These are phyloP conservation scores for Cercospora sesami DNA, from an alignment of 2,329 filamentous ascomycete species.

Conservation along the genomic window DNA sequence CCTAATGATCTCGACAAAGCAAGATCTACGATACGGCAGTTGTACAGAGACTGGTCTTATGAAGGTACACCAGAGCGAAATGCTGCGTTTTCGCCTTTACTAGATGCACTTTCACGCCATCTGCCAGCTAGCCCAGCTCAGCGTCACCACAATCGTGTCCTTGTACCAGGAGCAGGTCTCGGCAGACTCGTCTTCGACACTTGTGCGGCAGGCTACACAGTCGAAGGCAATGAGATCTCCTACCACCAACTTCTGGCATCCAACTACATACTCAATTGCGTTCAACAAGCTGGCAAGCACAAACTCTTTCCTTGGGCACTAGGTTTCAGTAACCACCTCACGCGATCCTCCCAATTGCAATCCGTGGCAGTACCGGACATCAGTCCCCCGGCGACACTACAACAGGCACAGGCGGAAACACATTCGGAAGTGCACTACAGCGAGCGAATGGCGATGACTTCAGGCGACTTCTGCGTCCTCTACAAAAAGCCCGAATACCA, in stretches of 20 bases:
- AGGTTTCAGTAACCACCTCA: conserved; percentile 81
- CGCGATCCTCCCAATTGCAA: conserved; percentile 71
- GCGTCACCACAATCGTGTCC: conserved; percentile 58
- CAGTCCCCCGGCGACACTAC: conserved; percentile 43
- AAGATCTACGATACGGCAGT: conserved; percentile 85
- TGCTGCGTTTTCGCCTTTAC: conserved; percentile 74
- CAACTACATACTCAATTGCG: conserved; percentile 71
- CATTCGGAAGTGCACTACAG: conserved; percentile 39
- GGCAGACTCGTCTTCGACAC: conserved; percentile 88
- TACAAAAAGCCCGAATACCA: conserved; percentile 67
- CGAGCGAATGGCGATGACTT: conserved; percentile 86
- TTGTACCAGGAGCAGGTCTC: conserved; percentile 87
- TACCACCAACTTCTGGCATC: conserved; percentile 94
- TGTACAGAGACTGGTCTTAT: conserved; percentile 90
- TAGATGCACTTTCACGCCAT: conserved; percentile 61
- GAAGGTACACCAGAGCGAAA: conserved; percentile 73
- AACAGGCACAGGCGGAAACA: conserved; percentile 31
- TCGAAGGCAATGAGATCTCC: conserved; percentile 91
- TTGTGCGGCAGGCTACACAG: conserved; percentile 67
- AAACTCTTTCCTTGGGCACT: conserved; percentile 82
- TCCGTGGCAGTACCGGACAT: conserved; percentile 77
- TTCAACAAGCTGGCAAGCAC: conserved; percentile 61
- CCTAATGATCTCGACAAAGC: conserved; percentile 83
- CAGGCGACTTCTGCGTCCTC: conserved; percentile 86
- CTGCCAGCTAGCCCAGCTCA: conserved; percentile 39